A percentile compares a stretch with the other conserved stretches of the same genome.
phyloP scores from a whole-genome alignment of 768 basidiomycete genomes.

The Phaffia australis region DNA sequence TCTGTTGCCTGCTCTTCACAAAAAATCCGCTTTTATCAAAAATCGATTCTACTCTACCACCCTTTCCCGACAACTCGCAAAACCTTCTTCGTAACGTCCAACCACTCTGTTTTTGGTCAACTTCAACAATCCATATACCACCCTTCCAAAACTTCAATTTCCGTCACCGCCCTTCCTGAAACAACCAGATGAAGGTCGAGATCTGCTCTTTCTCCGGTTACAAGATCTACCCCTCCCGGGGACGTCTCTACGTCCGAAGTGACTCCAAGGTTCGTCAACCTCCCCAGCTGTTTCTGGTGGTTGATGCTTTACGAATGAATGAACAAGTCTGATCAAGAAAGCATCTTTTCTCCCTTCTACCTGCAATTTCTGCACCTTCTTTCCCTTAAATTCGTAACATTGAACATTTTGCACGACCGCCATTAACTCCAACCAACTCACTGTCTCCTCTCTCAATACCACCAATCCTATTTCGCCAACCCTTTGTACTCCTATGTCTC shows the following conservation, averaged over 20 bases:
- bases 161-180: too few species aligned
- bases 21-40: too few species aligned
- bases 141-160: too few species aligned
- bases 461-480: neutral
- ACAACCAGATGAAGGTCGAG: conserved; percentile 65
- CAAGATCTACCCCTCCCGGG: conserved; percentile 97
- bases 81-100: too few species aligned
- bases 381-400: neutral
- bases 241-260: conserved; percentile 86
- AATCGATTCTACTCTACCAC: too few species aligned
- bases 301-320: conserved; percentile 5
- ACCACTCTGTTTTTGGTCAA: too few species aligned
- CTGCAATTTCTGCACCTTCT: neutral
- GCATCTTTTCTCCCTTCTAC: neutral
- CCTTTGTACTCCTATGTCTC: neutral
- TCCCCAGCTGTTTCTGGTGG: neutral
- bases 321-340: conserved; percentile 11
- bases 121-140: too few species aligned
- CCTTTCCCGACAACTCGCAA: too few species aligned
- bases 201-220: conserved; percentile 95
- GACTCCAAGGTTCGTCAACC: conserved; percentile 70
- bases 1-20: too few species aligned
- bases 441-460: neutral
- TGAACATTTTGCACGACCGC: neutral
- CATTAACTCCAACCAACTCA: neutral